Evolutionary conservation across 208 protist genomes (phyloP), one percentile per base, ranked within the genome.

Genomic region (Kentomonas sorsogonicus): DNA sequence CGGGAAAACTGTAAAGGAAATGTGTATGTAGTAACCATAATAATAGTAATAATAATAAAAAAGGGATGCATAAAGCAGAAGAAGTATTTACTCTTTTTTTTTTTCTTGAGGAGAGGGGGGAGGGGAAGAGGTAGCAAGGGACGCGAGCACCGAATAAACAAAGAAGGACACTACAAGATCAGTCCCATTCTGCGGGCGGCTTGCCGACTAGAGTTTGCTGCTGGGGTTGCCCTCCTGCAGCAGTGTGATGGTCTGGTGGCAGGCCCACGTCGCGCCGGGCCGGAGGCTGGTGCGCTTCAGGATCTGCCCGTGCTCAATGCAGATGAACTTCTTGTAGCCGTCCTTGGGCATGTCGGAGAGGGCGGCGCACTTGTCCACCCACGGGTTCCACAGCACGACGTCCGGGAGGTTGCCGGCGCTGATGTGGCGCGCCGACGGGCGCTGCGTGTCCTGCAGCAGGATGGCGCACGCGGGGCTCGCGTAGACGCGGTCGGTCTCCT

Each of bases 341-440:
- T 92, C 75, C 26, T 61, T 31, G 15, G 82, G 81, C 60, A 96
- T 73, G 66, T 96, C 90, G 44, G 66, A 74, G 53, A 91, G 54
- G 56, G 60, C 44, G n/a, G 67, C 64, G 38, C 78, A 72, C 72
- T 93, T 93, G 39, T 71, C 81, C 5, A 79, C 48, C 56, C 77
- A 85, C 3, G 90, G 90, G 61, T 96, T 96, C 87, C 90, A 96
- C 15, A 96, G 18, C 39, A 90, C 86, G 25, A 86, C 79, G 65
- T 94, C 86, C 20, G 69, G 66, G 25, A 93, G 66, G 46, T 75
- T 81, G 16, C 63, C 59, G 20, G 68, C 66, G 11, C 67, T 72
- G 41, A 89, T 80, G 63, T 73, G 40, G 1, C 4, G 10, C 13
- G 22, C 26, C 10, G 22, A 33, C 22, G 63, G 61, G 3, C 51